Conservation (phyloP, 257 asterid genomes). For the Nicotiana paniculata region DNA sequence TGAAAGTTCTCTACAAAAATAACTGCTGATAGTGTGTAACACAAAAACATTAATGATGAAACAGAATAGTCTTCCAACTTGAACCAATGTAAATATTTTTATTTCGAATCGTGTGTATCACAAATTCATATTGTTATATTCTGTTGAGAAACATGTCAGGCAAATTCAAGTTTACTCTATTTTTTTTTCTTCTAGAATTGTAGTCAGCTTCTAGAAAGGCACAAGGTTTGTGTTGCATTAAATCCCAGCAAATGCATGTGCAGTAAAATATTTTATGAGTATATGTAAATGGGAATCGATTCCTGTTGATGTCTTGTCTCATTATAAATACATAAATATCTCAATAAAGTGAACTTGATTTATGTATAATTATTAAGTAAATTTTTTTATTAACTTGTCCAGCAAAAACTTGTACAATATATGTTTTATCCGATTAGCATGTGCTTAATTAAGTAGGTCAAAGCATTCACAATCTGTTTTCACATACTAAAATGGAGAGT, state of each 20-base stretch:
- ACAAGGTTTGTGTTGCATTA: background rate
- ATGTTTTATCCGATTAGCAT: background rate
- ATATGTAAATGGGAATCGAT: too few species aligned
- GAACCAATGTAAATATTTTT: background rate
- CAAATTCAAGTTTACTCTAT: background rate
- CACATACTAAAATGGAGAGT: background rate
- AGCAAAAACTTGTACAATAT: background rate
- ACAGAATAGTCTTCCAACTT: background rate
- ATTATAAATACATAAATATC: background rate
- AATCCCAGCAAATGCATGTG: background rate
- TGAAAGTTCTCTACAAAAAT: too few species aligned
- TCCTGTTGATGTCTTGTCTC: background rate
- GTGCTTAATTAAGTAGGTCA: background rate
- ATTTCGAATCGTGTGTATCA: background rate
- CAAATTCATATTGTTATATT: background rate
- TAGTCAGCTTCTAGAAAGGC: conserved; percentile 1
- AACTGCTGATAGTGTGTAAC: too few species aligned
- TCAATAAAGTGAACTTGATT: background rate
- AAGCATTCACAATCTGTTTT: background rate
- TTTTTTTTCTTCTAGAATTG: background rate
- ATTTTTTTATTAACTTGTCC: background rate
- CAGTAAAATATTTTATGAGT: too few species aligned
- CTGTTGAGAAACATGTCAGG: background rate
- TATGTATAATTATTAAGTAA: background rate
- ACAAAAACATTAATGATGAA: too few species aligned